A percentile compares a stretch with the other conserved stretches of the same genome.
Evolutionary conservation across 495 filamentous ascomycete species (phyloP).

Genomic region (Lindgomyces ingoldianus): DNA sequence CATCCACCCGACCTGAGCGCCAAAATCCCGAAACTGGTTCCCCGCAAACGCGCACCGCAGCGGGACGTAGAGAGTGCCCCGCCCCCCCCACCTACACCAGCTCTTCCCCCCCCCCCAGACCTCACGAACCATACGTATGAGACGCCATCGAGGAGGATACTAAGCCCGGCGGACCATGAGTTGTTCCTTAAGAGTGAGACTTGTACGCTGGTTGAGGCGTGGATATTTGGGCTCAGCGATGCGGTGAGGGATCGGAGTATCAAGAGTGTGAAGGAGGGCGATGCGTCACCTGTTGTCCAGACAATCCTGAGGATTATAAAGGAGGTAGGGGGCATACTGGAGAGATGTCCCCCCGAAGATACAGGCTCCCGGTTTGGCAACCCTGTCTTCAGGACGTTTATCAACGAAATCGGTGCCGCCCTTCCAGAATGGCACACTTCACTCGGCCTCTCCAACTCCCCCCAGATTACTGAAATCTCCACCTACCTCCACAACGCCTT

Average conservation of each 20-base stretch:
- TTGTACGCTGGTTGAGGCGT: conserved; percentile 73
- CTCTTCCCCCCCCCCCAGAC: conserved; percentile 68
- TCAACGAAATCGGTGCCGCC: conserved; percentile 66
- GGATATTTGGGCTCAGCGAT: conserved; percentile 84
- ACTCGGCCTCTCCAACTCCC: conserved; percentile 44
- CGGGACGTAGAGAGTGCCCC: conserved; percentile 21
- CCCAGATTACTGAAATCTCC: conserved; percentile 68
- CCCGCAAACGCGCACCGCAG: conserved; percentile 21
- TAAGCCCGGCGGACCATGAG: conserved; percentile 76
- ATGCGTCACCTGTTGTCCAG: conserved; percentile 58
- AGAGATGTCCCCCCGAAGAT: conserved; percentile 73
- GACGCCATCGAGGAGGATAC: conserved; percentile 71
- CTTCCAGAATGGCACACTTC: conserved; percentile 57
- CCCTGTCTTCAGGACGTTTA: conserved; percentile 78
- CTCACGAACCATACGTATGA: conserved; percentile 62
- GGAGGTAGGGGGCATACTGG: conserved; percentile 62
- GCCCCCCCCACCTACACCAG: conserved; percentile 64
- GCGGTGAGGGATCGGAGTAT: conserved; percentile 72
- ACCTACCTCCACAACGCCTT: conserved; percentile 81
- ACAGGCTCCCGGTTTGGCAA: conserved; percentile 93
- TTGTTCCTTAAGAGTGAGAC: conserved; percentile 78
- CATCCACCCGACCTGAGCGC: conserved; percentile 1
- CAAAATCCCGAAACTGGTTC: conserved; percentile 25
- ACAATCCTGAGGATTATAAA: conserved; percentile 72
- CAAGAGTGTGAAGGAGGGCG: conserved; percentile 58